Conservation (phyloP, 768 basidiomycete genomes). For the Lanmaoa pseudosensibilis region DNA sequence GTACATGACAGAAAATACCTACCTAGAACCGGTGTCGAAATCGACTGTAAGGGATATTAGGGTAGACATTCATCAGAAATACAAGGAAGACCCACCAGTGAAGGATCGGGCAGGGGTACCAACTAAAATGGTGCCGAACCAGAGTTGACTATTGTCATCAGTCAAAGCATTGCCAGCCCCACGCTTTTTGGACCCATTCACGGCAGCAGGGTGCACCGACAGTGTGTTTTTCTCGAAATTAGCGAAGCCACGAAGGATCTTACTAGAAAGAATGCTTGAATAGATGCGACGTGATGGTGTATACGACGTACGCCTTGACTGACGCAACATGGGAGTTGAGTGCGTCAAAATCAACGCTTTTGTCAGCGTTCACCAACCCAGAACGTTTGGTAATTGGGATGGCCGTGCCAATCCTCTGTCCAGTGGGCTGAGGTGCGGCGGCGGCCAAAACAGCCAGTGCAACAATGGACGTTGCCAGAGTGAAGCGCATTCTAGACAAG, state of each 20-base stretch:
- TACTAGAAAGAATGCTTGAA: neutral
- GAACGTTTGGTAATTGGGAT: slow-evolving; percentile 15
- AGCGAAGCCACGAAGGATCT: neutral
- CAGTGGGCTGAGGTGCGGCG: slow-evolving; percentile 1
- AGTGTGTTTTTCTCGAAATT: slow-evolving; percentile 6
- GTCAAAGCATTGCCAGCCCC: neutral
- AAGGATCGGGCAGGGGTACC: neutral
- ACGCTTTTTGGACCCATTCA: neutral
- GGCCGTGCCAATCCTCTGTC: neutral
- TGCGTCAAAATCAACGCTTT: slow-evolving; percentile 2
- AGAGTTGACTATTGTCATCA: neutral
- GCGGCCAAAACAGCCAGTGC: slow-evolving; percentile 4
- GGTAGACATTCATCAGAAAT: no score
- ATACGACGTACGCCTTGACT: slow-evolving; percentile 8
- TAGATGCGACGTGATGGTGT: neutral
- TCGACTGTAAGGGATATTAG: slow-evolving; percentile 8
- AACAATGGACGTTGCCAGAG: slow-evolving; percentile 3
- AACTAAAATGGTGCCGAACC: slow-evolving; percentile 13
- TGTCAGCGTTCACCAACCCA: slow-evolving; percentile 3
- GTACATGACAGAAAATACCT: neutral
- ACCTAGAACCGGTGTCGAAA: slow-evolving; percentile 32
- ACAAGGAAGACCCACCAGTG: slow-evolving; percentile 1
- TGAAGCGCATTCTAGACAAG: slow-evolving; percentile 7
- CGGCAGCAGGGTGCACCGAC: neutral
- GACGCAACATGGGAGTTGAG: slow-evolving; percentile 5